Evolutionary conservation across 2,329 filamentous ascomycete genomes (phyloP), one percentile per base, ranked within the genome.

Genomic region (Pseudogymnoascus sp.): DNA sequence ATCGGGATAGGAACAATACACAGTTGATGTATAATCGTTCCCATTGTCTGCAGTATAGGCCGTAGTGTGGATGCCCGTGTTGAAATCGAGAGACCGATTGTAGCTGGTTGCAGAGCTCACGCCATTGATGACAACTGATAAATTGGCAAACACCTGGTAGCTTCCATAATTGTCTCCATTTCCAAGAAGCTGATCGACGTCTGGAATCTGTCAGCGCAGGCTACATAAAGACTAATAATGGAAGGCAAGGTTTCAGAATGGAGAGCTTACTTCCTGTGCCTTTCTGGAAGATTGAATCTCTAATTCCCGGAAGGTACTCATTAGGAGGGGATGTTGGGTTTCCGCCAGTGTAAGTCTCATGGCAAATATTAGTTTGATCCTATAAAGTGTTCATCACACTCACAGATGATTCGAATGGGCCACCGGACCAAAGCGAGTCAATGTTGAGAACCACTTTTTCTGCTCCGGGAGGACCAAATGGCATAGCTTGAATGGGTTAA

Each of bases 371-470:
- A 59, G 40, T n/a, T 60, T 21, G 10, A 34, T 18, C 62, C 18
- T 61, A 42, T 23, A 44, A 23, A 60, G 10, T 14, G 56, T 23
- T 12, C 10, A 23, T 3, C 1, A 0, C 12, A 65, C 72, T 67
- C 67, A 78, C 78, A 16, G 70, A 69, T 40, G 69, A 71, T 62
- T 79, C 74, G 63, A 82, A 83, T 0, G 80, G 80, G 0, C 81
- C 81, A 2, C 79, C 80, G 1, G 77, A 78, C 81, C 80, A 83
- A 1, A 83, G 66, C 1, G 74, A 78, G 63, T 83, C 81, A 16
- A 80, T 66, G 60, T 83, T 83, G 38, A 82, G 63, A 18, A 73
- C 75, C 4, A 82, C 61, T 23, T 74, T 76, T 59, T 82, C 79
- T 1, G 70, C 66, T 2, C 77, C 76, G 0, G 79, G 74, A 14